Conservation (phyloP, 768 basidiomycete species). For the Boletus insuetus region DNA sequence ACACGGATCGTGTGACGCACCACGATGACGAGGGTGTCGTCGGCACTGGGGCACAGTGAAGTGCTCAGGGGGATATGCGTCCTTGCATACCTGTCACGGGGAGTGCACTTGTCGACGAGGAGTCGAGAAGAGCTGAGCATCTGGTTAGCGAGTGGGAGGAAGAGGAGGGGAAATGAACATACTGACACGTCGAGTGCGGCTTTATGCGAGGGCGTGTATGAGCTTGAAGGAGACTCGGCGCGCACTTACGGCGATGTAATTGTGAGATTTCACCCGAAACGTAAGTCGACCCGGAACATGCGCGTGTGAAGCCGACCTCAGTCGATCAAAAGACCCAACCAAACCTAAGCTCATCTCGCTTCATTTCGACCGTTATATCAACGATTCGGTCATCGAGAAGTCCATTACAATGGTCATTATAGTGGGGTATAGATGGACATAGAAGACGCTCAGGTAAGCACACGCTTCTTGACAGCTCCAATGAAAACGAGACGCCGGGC, state of each 20-base stretch:
- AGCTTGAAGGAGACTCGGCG: not conserved
- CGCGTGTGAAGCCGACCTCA: conserved; percentile 9
- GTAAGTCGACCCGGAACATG: conserved; percentile 21
- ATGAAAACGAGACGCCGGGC: conserved; percentile 16
- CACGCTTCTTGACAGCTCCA: conserved; percentile 7
- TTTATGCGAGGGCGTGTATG: conserved; percentile 20
- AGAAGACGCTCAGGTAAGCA: conserved; percentile 22
- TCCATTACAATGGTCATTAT: conserved; percentile 9
- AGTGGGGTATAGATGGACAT: conserved; percentile 24
- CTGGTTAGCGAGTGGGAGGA: conserved; percentile 1
- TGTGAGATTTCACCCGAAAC: conserved; percentile 21
- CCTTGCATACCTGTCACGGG: conserved; percentile 33
- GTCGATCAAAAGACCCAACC: conserved; percentile 7
- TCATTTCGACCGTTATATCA: conserved; percentile 14
- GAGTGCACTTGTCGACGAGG: conserved; percentile 34
- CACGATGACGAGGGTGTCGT: conserved; percentile 24
- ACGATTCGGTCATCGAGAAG: conserved; percentile 13
- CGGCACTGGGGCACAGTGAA: conserved; percentile 26
- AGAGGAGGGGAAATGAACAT: not conserved
- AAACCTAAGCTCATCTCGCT: conserved; percentile 17
- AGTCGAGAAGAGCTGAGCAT: conserved; percentile 26
- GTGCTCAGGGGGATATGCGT: conserved; percentile 29
- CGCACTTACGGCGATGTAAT: conserved; percentile 16
- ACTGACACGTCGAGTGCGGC: conserved; percentile 4
- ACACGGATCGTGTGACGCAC: conserved; percentile 9